phyloP scores from a whole-genome alignment of 2,329 filamentous ascomycete genomes.

The Fusarium sp. region DNA sequence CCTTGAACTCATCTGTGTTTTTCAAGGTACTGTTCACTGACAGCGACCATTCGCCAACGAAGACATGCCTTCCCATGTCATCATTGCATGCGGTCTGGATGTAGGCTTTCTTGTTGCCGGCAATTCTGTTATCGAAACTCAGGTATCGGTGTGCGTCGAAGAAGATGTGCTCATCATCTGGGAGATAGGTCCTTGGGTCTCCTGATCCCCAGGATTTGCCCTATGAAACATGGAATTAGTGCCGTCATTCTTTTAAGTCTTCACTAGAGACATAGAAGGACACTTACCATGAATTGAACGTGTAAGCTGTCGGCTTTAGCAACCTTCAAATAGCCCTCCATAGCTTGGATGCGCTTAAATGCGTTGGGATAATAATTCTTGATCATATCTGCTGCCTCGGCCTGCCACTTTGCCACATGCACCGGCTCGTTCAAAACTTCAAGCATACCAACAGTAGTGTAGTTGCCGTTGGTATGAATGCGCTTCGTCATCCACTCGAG shows the following conservation, averaged over 20 bases:
- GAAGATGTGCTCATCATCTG: slow-evolving; percentile 59
- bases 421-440: slow-evolving; percentile 71
- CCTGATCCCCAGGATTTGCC: slow-evolving; percentile 65
- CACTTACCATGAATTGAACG: slow-evolving; percentile 61
- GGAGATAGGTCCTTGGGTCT: slow-evolving; percentile 62
- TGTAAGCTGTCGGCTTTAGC: slow-evolving; percentile 61
- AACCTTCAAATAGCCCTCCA: slow-evolving; percentile 61
- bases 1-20: slow-evolving; percentile 59
- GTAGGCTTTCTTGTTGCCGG: slow-evolving; percentile 62
- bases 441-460: slow-evolving; percentile 70
- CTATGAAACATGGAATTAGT: background rate
- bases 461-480: slow-evolving; percentile 63
- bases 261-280: no score
- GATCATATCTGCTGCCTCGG: slow-evolving; percentile 44
- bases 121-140: slow-evolving; percentile 64
- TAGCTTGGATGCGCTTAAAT: slow-evolving; percentile 59
- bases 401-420: slow-evolving; percentile 32
- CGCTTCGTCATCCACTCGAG: slow-evolving; percentile 67
- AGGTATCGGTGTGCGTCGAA: slow-evolving; percentile 73
- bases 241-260: no score
- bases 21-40: slow-evolving; percentile 64
- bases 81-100: slow-evolving; percentile 64
- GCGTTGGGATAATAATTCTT: slow-evolving; percentile 46
- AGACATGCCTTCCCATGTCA: slow-evolving; percentile 58
- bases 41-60: slow-evolving; percentile 72